Conservation (phyloP, 202 grass and related monocot species). For the Panicum virgatum region DNA sequence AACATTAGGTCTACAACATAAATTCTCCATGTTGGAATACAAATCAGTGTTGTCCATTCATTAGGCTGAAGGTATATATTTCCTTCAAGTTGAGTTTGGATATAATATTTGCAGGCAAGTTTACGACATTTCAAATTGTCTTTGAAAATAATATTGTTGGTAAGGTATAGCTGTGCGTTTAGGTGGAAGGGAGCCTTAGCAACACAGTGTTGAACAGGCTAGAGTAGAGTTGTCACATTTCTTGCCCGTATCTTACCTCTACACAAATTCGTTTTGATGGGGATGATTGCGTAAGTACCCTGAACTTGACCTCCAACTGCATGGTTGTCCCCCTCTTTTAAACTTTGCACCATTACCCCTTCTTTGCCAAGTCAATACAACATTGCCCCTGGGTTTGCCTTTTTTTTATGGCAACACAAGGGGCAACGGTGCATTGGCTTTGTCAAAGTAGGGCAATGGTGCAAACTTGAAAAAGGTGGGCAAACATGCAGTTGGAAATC, state of each 20-base stretch:
- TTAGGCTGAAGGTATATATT: not conserved
- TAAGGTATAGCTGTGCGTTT: not conserved
- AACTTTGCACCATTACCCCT: not conserved
- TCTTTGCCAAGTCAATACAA: not conserved
- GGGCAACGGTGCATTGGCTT: not conserved
- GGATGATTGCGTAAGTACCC: not conserved
- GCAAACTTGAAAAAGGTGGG: not conserved
- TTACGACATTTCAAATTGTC: not conserved
- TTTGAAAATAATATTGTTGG: not conserved
- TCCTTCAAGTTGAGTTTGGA: not conserved
- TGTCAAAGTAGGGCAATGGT: not conserved
- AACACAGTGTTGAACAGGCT: not conserved
- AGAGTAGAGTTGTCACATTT: not conserved
- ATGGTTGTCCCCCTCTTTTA: not conserved
- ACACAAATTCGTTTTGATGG: not conserved
- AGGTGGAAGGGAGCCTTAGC: not conserved
- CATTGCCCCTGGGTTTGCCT: not conserved
- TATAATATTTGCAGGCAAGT: not conserved
- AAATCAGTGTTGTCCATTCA: conserved; percentile 14
- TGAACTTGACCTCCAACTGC: not conserved
- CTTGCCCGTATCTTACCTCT: not conserved
- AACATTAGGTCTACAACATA: not conserved
- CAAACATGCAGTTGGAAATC: not conserved
- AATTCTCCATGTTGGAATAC: conserved; percentile 20
- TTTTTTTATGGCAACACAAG: not conserved